Evolutionary conservation across 768 basidiomycete genomes (phyloP).

Genomic region (Clitopilus hobsonii): DNA sequence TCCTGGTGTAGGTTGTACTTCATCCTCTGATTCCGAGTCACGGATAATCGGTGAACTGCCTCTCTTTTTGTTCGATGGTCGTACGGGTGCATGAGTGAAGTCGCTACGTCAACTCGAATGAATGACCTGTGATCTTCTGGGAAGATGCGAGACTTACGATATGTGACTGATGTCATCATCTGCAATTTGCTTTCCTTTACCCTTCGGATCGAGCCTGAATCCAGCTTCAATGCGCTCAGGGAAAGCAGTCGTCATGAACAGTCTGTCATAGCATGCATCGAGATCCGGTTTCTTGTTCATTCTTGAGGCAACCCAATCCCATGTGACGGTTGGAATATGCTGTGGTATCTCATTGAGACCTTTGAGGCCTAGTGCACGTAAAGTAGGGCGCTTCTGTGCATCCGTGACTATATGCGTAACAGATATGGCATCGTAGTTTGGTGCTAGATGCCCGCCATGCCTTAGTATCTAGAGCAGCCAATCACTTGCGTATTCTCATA

Average conservation of each 20-base stretch:
- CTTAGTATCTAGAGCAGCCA: conserved; percentile 47
- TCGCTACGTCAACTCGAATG: no score
- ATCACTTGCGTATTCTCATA: conserved; percentile 1
- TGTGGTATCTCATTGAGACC: conserved; percentile 52
- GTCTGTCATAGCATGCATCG: conserved; percentile 15
- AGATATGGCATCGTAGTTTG: conserved; percentile 46
- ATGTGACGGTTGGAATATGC: conserved; percentile 60
- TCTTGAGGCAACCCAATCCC: conserved; percentile 54
- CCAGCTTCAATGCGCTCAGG: conserved; percentile 43
- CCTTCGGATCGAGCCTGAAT: conserved; percentile 14
- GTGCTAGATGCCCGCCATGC: conserved; percentile 58
- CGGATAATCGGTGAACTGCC: conserved; percentile 1
- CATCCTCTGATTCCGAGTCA: conserved; percentile 17
- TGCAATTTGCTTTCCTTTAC: conserved; percentile 20
- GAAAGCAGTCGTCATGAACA: conserved; percentile 45
- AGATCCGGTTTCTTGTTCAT: conserved; percentile 13
- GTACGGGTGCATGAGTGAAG: conserved; percentile 27
- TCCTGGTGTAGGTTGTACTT: conserved; percentile 3
- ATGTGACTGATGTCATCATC: conserved; percentile 37
- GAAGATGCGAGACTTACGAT: no score
- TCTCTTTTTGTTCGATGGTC: conserved; percentile 2
- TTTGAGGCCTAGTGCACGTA: conserved; percentile 44
- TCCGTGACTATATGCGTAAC: conserved; percentile 72
- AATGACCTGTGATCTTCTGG: no score
- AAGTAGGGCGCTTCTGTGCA: conserved; percentile 19